A percentile compares a stretch with the other conserved stretches of the same genome.
These are phyloP conservation scores for Diplocarpon rosae DNA, from an alignment of 2,329 filamentous ascomycete genomes.

Conservation along the genomic window DNA sequence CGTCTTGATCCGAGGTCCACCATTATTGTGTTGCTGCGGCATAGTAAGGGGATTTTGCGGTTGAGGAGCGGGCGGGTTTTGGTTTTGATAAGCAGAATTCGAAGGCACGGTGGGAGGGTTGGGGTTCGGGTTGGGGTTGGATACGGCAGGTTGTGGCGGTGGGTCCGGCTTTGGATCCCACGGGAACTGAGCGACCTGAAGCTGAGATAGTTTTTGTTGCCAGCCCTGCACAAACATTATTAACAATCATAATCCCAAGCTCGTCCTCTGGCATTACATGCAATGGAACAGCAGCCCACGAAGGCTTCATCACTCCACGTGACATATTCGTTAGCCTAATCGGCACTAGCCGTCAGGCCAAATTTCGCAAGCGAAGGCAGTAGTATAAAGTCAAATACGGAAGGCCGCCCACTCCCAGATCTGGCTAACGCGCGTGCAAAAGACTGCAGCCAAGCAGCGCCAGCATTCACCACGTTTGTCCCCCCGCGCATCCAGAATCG, in stretches of 20 bases:
- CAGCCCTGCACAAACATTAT: constrained; percentile 53
- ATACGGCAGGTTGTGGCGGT: constrained; percentile 35
- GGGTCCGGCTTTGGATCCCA: constrained; percentile 79
- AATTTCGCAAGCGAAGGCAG: constrained; percentile 20
- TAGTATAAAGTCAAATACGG: constrained; percentile 29
- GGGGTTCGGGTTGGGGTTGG: constrained; percentile 10
- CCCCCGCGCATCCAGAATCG: not conserved
- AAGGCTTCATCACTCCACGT: constrained; percentile 1
- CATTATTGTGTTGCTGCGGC: constrained; percentile 15
- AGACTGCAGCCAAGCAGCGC: not conserved
- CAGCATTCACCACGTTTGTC: not conserved
- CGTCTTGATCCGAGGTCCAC: constrained; percentile 30
- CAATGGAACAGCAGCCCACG: not conserved
- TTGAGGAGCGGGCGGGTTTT: constrained; percentile 16
- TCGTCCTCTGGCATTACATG: not conserved
- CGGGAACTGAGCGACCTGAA: constrained; percentile 79
- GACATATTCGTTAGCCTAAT: constrained; percentile 3
- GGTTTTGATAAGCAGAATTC: constrained; percentile 25
- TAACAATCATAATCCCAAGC: constrained; percentile 1
- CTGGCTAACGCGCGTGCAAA: constrained; percentile 3
- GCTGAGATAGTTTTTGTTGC: constrained; percentile 80
- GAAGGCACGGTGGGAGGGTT: constrained; percentile 27
- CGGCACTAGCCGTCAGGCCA: constrained; percentile 17
- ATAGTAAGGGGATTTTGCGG: constrained; percentile 13
- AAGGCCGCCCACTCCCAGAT: constrained; percentile 25